Base-by-base conservation (phyloP, 2,329 filamentous ascomycete genomes). In the Dryadomyces sulphureus region DNA sequence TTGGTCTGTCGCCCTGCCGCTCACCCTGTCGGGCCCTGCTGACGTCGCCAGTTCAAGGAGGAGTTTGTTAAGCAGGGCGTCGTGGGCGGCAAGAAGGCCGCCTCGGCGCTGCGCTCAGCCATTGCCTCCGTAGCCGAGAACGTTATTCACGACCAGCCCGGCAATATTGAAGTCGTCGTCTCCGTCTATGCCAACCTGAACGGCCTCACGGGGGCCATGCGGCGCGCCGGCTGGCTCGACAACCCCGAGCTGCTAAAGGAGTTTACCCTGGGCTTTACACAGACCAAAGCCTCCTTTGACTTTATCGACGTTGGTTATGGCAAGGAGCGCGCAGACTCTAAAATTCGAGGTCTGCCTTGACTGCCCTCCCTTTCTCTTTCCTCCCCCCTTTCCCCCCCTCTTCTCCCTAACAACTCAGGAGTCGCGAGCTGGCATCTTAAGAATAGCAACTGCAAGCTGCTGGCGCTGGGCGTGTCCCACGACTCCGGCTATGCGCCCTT, bases 231-330 rank as follows among this genome's bases (percentile, higher is more conserved):
- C 41, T 62, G 59, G 43, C 54, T 76, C 30, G 62, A 65, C 12
- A 65, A 56, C 48, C 59, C 66, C 32, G 56, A 56, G n/a, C 63
- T 67, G 36, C 59, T 80, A 21, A 68, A 64, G 48, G 68, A 79
- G 43, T 82, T 81, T 60, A 66, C 68, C 22, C 55, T 67, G 48
- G 78, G 73, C 34, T 81, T 80, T 62, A 77, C 70, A 42, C 74
- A 77, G 57, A 69, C 65, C 49, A 69, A 70, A 51, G 65, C 73
- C 9, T 69, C 68, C 11, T 79, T 80, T 62, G 75, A 81, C 57
- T 81, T 79, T 62, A 63, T 80, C 48, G 76, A 81, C 54, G 69
- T 81, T 45, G 76, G 77, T 30, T 61, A 68, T 52, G 69, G 69
- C 39, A 77, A 77, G 56, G 74, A 79, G 54, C 65, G 71, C 43